Evolutionary conservation across 2,329 filamentous ascomycete species (phyloP), one percentile per base, ranked within the genome.

Genomic region (Cladosporium sp.): DNA sequence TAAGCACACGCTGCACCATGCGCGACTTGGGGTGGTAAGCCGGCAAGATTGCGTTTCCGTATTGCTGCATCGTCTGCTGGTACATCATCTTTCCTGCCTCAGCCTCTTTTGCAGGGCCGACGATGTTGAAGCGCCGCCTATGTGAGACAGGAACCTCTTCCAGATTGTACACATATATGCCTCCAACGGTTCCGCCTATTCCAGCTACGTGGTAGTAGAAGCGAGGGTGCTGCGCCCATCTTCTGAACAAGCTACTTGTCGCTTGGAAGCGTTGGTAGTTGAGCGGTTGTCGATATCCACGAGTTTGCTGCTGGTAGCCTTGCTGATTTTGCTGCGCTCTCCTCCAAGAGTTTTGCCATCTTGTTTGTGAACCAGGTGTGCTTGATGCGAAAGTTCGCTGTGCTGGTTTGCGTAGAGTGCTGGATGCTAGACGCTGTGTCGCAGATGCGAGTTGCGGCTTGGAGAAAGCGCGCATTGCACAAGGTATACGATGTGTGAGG

Each of bases 41-140:
- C 0, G 85, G 81, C 64, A 92, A 76, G 64, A 93, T 84, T 11
- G 80, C 78, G 0, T 81, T 80, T 1, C 83, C 81, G 62, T 85
- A 83, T 33, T 82, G 76, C 71, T 85, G 79, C 68, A 90, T 80
- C 16, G 91, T 81, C 65, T 83, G 78, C 67, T 83, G 78, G 71
- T 88, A 87, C 72, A 87, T 81, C 65, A 82, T 76, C 65, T 82
- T 75, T n/a, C 82, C 83, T 35, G 86, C 78, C 62, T 78, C 74
- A 58, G 84, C 82, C 62, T 91, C 87, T 6, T 81, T 76, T 26
- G 81, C 80, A 7, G 86, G 80, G 40, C 80, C 81, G 67, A 88
- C 85, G 74, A 87, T 86, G 76, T 93, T 93, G 84, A 94, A 94
- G 40, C 91, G 85, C 71, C 82, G 82, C 10, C 91, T 85, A 92